Percentiles rank a stretch among this genome's conserved stretches.
phyloP scores from a whole-genome alignment of 768 basidiomycete genomes.

The Lentinus brumalis region DNA sequence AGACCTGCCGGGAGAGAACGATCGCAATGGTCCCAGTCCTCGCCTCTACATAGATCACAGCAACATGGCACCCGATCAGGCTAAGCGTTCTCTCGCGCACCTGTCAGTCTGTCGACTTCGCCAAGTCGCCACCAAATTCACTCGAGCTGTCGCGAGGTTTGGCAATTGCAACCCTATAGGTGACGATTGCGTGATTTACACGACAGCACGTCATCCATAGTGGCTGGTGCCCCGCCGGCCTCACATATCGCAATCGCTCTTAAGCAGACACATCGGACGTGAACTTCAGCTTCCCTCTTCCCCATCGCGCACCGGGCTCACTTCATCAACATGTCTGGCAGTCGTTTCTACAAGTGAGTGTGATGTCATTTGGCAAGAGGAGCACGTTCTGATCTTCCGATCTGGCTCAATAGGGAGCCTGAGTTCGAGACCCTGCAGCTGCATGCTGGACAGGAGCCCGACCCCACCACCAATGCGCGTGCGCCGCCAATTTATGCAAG shows the following conservation, averaged over 20 bases:
- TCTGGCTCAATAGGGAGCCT: conserved; percentile 38
- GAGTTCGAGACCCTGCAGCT: conserved; percentile 83
- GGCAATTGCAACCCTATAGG: background rate
- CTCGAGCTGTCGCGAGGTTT: conserved; percentile 11
- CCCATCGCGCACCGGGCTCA: background rate
- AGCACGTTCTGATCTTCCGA: background rate
- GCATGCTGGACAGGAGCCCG: conserved; percentile 71
- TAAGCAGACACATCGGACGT: background rate
- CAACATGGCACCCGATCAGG: background rate
- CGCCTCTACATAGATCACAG: too few relatives aligned
- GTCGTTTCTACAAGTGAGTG: conserved; percentile 25
- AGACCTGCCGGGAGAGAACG: too few relatives aligned
- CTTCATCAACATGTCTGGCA: conserved; percentile 11
- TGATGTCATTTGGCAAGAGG: background rate
- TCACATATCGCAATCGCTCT: background rate
- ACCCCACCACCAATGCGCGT: conserved; percentile 67
- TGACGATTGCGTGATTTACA: conserved; percentile 12
- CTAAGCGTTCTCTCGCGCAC: background rate
- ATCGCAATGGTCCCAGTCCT: too few relatives aligned
- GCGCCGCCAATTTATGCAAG: conserved; percentile 79
- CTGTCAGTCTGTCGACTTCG: too few relatives aligned
- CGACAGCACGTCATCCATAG: conserved; percentile 12
- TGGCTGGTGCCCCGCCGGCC: background rate
- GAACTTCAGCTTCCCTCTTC: background rate
- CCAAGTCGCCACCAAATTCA: conserved; percentile 2